A percentile compares a stretch with the other conserved stretches of the same genome.
Conservation (phyloP, 169 alveolate genomes). For the Cryptosporidium viatorum region DNA sequence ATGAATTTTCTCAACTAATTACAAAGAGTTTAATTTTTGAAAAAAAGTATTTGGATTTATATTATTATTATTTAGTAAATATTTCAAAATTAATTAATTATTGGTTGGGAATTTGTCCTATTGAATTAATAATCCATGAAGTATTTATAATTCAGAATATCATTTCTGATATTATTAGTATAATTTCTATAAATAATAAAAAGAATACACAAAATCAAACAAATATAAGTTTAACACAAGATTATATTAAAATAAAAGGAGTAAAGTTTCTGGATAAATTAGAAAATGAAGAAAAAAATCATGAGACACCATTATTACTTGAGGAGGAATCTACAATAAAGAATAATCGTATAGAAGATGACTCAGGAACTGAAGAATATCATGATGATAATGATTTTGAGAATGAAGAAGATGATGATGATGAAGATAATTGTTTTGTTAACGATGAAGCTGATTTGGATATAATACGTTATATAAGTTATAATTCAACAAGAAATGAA, state of each 20-base stretch:
- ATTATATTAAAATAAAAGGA: neutral
- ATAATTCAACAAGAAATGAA: constrained; percentile 20
- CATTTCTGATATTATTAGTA: neutral
- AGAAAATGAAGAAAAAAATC: neutral
- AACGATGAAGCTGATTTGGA: constrained; percentile 28
- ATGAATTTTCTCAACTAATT: neutral
- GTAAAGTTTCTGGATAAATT: neutral
- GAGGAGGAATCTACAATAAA: neutral
- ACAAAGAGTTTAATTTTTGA: constrained; percentile 17
- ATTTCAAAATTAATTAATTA: constrained; percentile 29
- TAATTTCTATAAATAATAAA: neutral
- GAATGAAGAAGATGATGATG: constrained; percentile 47
- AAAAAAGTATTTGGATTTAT: constrained; percentile 15
- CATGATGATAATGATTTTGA: constrained; percentile 21
- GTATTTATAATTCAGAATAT: constrained; percentile 14
- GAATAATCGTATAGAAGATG: neutral
- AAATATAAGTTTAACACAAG: neutral
- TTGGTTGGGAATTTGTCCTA: constrained; percentile 25
- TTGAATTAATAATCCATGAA: neutral
- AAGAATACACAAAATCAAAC: neutral
- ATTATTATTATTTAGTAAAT: constrained; percentile 14
- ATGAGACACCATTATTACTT: neutral
- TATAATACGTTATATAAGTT: constrained; percentile 1
- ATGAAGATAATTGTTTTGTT: constrained; percentile 53
- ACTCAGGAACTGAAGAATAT: constrained; percentile 14